phyloP scores from a whole-genome alignment of 371 early-diverging fungal genomes.

The Synchytrium microbalum region DNA sequence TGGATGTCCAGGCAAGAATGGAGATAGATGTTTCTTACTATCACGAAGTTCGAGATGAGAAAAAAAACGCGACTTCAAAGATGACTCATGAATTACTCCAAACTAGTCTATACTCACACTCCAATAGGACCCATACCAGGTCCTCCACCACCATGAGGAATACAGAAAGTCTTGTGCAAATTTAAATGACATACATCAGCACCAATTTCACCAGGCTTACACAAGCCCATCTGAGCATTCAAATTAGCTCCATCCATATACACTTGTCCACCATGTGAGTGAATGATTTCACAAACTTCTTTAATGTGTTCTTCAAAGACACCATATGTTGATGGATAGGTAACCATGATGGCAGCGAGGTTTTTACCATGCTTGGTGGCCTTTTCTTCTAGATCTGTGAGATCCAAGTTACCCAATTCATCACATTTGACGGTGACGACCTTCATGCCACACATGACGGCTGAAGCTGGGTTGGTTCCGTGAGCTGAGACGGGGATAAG shows the following conservation, averaged over 20 bases:
- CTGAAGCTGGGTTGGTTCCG: conserved; percentile 98
- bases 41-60: conserved; percentile 8
- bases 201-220: conserved; percentile 91
- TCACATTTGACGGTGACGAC: conserved; percentile 90
- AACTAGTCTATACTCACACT: conserved; percentile 41
- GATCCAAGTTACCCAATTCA: conserved; percentile 81
- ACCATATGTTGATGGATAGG: conserved; percentile 96
- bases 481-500: conserved; percentile 96
- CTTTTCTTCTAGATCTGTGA: conserved; percentile 79
- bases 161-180: conserved; percentile 95
- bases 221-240: conserved; percentile 95
- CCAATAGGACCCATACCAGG: conserved; percentile 97
- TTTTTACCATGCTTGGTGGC: conserved; percentile 71
- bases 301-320: conserved; percentile 86
- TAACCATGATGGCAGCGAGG: conserved; percentile 94
- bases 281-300: conserved; percentile 82
- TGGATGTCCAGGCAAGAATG: conserved; percentile 89
- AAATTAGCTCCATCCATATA: conserved; percentile 98
- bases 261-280: conserved; percentile 89
- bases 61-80: too few species aligned
- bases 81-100: conserved; percentile 4
- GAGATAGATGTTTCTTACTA: conserved; percentile 74
- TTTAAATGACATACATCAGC: conserved; percentile 98
- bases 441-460: conserved; percentile 92
- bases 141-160: conserved; percentile 98